phyloP scores from a whole-genome alignment of 2,329 filamentous ascomycete species.

The Magnaporthales sp. region DNA sequence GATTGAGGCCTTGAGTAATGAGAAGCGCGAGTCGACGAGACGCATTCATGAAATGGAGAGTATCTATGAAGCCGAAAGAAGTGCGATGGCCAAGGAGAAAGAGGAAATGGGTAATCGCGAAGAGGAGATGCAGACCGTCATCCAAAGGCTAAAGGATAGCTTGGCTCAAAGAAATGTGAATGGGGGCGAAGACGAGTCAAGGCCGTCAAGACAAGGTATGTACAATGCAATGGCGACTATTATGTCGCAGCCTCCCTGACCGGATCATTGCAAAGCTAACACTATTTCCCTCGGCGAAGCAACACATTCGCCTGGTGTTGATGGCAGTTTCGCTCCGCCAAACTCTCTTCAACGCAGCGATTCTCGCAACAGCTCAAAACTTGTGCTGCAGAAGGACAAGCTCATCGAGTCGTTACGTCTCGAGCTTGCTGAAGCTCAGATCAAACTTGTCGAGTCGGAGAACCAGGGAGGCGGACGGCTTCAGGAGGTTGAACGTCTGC shows the following conservation, averaged over 20 bases:
- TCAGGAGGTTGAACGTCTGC: slow-evolving; percentile 80
- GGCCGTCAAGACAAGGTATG: slow-evolving; percentile 51
- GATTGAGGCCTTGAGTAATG: slow-evolving; percentile 70
- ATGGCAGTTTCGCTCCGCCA: slow-evolving; percentile 75
- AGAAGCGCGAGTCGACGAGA: slow-evolving; percentile 74
- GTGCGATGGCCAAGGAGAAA: slow-evolving; percentile 81
- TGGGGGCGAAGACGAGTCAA: slow-evolving; percentile 42
- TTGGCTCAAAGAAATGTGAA: slow-evolving; percentile 64
- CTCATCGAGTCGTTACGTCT: slow-evolving; percentile 86
- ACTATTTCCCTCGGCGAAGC: slow-evolving; percentile 21
- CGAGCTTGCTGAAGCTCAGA: slow-evolving; percentile 89
- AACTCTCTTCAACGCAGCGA: slow-evolving; percentile 80
- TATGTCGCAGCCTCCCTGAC: background rate
- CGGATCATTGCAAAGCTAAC: background rate
- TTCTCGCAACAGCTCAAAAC: slow-evolving; percentile 79
- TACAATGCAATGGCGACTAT: slow-evolving; percentile 5
- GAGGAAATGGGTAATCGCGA: slow-evolving; percentile 77
- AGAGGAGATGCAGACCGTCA: slow-evolving; percentile 83
- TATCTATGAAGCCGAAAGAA: slow-evolving; percentile 85
- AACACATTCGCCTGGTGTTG: slow-evolving; percentile 59
- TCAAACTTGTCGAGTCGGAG: slow-evolving; percentile 90
- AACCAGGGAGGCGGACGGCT: slow-evolving; percentile 83
- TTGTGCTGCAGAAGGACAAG: slow-evolving; percentile 92
- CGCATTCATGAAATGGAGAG: slow-evolving; percentile 87
- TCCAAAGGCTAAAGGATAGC: slow-evolving; percentile 85